A percentile compares a stretch with the other conserved stretches of the same genome.
Evolutionary conservation across 306 rosid species (phyloP).

Genomic region (Vigna radiata): DNA sequence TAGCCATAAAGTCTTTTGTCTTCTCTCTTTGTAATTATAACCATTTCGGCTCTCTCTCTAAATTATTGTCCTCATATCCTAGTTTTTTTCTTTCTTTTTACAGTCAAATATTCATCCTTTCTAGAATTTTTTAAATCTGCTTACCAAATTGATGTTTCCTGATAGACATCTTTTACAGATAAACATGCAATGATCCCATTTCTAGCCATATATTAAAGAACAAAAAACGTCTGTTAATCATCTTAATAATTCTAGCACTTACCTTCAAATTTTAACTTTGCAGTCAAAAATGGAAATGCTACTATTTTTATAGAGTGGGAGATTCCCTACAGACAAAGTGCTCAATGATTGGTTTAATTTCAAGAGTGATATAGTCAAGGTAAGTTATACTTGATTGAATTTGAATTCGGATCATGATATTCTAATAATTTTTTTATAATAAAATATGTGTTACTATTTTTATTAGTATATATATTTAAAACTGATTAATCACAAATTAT

Average conservation of each 20-base stretch:
- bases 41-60: conserved; percentile 26
- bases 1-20: conserved; percentile 27
- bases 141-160: no score
- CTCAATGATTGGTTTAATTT: not conserved
- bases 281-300: not conserved
- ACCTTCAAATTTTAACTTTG: conserved; percentile 1
- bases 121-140: no score
- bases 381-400: conserved; percentile 1
- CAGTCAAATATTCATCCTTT: no score
- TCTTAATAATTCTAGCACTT: not conserved
- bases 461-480: no score
- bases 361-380: not conserved
- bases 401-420: not conserved
- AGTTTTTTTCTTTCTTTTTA: no score
- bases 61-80: conserved; percentile 27
- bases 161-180: no score
- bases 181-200: not conserved
- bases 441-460: no score
- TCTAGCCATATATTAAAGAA: no score
- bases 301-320: not conserved
- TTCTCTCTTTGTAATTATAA: conserved; percentile 6
- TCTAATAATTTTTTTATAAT: no score
- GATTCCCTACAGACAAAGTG: not conserved
- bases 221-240: not conserved
- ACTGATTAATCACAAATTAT: no score